A percentile compares a stretch with the other conserved stretches of the same genome.
phyloP scores from a whole-genome alignment of 768 basidiomycete species.

The Tulasnella sp. region DNA sequence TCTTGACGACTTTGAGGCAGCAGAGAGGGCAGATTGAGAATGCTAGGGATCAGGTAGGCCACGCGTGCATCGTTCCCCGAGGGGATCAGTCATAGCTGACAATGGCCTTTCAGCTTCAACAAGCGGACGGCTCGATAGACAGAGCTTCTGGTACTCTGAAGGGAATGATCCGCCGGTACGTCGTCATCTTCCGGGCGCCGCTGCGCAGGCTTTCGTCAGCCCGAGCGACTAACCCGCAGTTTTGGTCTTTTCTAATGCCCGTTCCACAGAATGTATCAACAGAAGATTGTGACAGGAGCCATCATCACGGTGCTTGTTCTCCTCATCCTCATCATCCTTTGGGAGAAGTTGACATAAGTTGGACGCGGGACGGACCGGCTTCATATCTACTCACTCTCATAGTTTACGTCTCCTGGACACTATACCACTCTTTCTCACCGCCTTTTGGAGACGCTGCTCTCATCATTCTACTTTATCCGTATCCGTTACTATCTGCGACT shows the following conservation, averaged over 20 bases:
- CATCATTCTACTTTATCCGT: too few relatives aligned
- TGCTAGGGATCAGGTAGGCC: conserved; percentile 31
- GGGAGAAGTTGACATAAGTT: conserved; percentile 61
- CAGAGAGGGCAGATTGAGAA: conserved; percentile 94
- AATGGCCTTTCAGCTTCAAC: conserved; percentile 63
- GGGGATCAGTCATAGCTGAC: background rate
- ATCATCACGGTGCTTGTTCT: conserved; percentile 85
- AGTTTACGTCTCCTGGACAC: too few relatives aligned
- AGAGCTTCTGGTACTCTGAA: conserved; percentile 89
- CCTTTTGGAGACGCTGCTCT: too few relatives aligned
- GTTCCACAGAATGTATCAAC: conserved; percentile 92
- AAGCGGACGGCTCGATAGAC: conserved; percentile 88
- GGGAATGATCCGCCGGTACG: conserved; percentile 94
- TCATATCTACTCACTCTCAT: background rate
- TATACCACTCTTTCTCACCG: too few relatives aligned
- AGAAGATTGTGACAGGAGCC: conserved; percentile 81
- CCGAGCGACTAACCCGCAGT: background rate
- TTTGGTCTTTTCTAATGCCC: background rate
- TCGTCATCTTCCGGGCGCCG: conserved; percentile 30
- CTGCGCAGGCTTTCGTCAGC: background rate
- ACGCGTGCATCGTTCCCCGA: background rate
- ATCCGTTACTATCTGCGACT: too few relatives aligned
- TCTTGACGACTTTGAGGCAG: conserved; percentile 76
- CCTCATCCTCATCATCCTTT: conserved; percentile 79
- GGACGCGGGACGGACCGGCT: conserved; percentile 1